These are phyloP conservation scores for Aspergillus indologenus DNA, from an alignment of 495 filamentous ascomycete genomes.

Conservation along the genomic window DNA sequence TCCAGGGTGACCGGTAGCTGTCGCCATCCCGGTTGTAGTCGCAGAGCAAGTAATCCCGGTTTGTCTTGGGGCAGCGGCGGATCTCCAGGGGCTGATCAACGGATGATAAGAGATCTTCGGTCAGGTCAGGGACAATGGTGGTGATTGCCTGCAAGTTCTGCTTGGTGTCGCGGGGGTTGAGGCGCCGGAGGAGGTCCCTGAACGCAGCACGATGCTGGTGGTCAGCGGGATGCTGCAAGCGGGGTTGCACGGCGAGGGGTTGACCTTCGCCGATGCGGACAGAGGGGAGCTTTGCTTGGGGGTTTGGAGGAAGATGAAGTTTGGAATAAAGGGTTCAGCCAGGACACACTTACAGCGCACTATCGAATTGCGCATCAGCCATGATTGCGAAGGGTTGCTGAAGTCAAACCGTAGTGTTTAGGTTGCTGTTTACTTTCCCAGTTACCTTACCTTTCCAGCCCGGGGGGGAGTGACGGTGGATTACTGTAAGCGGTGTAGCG, in stretches of 20 bases:
- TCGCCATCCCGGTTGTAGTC: constrained; percentile 99
- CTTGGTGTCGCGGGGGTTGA: constrained; percentile 88
- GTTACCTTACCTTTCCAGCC: neutral
- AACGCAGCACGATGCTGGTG: constrained; percentile 8
- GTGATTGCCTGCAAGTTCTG: constrained; percentile 82
- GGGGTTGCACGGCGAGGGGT: constrained; percentile 18
- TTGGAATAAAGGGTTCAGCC: neutral
- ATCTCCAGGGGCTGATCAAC: constrained; percentile 93
- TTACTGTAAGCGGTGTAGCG: neutral
- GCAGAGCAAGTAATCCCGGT: constrained; percentile 94
- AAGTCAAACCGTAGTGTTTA: neutral
- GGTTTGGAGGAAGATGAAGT: neutral
- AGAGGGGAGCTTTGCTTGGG: too few species aligned
- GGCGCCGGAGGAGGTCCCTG: constrained; percentile 96
- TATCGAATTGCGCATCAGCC: constrained; percentile 59
- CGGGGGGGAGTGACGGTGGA: neutral
- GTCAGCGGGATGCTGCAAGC: constrained; percentile 34
- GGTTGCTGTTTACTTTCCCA: constrained; percentile 22
- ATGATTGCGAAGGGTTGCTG: constrained; percentile 30
- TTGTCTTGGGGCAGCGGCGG: constrained; percentile 79
- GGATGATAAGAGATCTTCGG: constrained; percentile 95
- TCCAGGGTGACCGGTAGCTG: constrained; percentile 95
- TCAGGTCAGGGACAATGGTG: constrained; percentile 79
- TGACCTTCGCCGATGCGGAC: constrained; percentile 4
- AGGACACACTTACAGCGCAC: constrained; percentile 53